Percentiles rank a stretch among this genome's conserved stretches.
phyloP scores from a whole-genome alignment of 2,329 filamentous ascomycete genomes.

The Akanthomyces muscarius region DNA sequence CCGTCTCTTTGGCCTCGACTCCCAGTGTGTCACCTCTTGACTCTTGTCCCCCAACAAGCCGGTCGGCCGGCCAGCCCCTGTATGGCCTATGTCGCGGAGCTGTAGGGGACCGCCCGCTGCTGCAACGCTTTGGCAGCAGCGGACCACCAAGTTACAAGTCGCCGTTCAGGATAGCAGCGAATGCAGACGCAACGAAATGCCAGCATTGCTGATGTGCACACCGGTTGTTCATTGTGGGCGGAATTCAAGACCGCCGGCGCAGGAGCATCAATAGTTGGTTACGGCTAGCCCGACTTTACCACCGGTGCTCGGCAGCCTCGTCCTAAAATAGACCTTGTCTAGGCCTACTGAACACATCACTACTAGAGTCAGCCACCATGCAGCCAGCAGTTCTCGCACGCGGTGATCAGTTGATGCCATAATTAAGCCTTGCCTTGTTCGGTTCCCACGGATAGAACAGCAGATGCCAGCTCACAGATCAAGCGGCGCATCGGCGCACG shows the following conservation, averaged over 20 bases:
- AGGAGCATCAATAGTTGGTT: too few species aligned
- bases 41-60: background rate
- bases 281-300: too few species aligned
- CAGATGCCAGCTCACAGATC: background rate
- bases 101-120: background rate
- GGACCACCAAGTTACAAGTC: background rate
- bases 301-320: background rate
- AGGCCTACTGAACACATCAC: background rate
- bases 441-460: background rate
- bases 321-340: slow-evolving; percentile 5
- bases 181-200: background rate
- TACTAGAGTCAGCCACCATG: slow-evolving; percentile 2
- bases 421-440: too few species aligned
- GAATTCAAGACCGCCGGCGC: too few species aligned
- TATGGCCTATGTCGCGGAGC: slow-evolving; percentile 1
- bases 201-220: background rate
- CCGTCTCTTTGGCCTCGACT: background rate
- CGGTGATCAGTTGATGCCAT: background rate
- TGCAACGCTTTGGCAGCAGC: background rate
- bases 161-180: background rate
- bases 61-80: background rate
- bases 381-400: background rate
- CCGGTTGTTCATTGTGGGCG: too few species aligned
- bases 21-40: background rate
- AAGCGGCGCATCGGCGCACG: background rate